Evolutionary conservation across 805 yeast species (phyloP).

Genomic region (Citeromyces nyonsensis): DNA sequence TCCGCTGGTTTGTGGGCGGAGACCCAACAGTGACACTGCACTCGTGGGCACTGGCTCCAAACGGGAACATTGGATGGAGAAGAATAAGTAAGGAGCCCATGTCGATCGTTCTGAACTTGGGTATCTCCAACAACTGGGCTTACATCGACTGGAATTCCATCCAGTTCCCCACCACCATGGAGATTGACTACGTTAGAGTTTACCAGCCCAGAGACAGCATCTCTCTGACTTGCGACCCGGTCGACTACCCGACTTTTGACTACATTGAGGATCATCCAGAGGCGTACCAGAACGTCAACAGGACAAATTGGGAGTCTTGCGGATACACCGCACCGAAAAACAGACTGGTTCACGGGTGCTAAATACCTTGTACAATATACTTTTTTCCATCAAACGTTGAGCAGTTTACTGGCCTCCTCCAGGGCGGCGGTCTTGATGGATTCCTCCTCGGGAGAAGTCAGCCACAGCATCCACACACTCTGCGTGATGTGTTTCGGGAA

Average conservation of each 20-base stretch:
- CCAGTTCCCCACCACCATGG: constrained; percentile 63
- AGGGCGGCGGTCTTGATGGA: too few relatives aligned
- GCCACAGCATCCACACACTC: too few relatives aligned
- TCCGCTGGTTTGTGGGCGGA: constrained; percentile 78
- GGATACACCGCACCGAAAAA: constrained; percentile 64
- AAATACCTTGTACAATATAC: background rate
- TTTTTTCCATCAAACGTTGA: too few relatives aligned
- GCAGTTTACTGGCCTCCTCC: too few relatives aligned
- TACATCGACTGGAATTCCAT: constrained; percentile 82
- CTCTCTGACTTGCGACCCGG: constrained; percentile 74
- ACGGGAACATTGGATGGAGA: constrained; percentile 83
- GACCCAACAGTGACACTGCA: constrained; percentile 61
- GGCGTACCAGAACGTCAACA: constrained; percentile 57
- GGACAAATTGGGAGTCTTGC: constrained; percentile 61
- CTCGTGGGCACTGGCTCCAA: constrained; percentile 69
- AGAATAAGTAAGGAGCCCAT: constrained; percentile 80
- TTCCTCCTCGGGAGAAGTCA: too few relatives aligned
- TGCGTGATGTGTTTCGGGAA: too few relatives aligned
- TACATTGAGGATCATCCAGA: constrained; percentile 58
- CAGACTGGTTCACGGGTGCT: constrained; percentile 27
- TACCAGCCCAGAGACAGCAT: constrained; percentile 65
- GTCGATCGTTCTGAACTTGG: constrained; percentile 78
- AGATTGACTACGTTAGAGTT: constrained; percentile 77
- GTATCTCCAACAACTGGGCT: constrained; percentile 86
- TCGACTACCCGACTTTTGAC: constrained; percentile 69